Base-by-base conservation (phyloP, 192 early-diverging fungal species). In the Dissophora globulifera region DNA sequence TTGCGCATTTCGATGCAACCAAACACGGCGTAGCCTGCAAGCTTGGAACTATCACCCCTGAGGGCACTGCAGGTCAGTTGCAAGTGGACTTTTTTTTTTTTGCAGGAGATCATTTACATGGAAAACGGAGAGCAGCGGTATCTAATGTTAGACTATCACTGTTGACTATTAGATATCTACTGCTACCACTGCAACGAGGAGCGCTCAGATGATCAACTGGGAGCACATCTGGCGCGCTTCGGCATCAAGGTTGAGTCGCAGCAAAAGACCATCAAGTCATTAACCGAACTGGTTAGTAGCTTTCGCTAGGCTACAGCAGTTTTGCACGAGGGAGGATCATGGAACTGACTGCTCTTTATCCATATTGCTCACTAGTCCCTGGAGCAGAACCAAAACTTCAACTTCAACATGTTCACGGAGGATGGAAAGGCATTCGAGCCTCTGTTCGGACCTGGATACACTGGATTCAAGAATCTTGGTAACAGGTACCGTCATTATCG, bases 391-490 rank as follows among this genome's bases (percentile, higher is more conserved):
- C 82, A 95, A 53, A 93, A 92, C 78, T 98, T 97, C 85, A 94
- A 98, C 65, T 98, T 98, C 71, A 94, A 91, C 72, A 99, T 99
- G 97, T 93, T 91, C 4, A 96, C 94, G 3, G 93, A 95, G 30
- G 97, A 99, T 70, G 97, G 97, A 42, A 89, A 92, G 60, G 83
- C 89, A 25, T 83, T 97, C 52, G 82, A 86, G 17, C 91, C 95
- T 0, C 78, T 94, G 20, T 96, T 93, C 57, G 96, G 96, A 7
- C 91, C 95, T 19, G 94, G 96, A 2, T 91, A 90, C 71, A 97
- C 96, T 22, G 97, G 97, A 7, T 84, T 99, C 25, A 90, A 85
- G 61, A 99, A 99, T 67, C 74, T 99, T 27, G 97, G 97, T 27
- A 99, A 99, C 83, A 95, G 88, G 90, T 89, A 82, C 45, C 20